A percentile compares a stretch with the other conserved stretches of the same genome.
phyloP scores from a whole-genome alignment of 2,329 filamentous ascomycete genomes.

The Teratosphaeria pseudoeucalypti region DNA sequence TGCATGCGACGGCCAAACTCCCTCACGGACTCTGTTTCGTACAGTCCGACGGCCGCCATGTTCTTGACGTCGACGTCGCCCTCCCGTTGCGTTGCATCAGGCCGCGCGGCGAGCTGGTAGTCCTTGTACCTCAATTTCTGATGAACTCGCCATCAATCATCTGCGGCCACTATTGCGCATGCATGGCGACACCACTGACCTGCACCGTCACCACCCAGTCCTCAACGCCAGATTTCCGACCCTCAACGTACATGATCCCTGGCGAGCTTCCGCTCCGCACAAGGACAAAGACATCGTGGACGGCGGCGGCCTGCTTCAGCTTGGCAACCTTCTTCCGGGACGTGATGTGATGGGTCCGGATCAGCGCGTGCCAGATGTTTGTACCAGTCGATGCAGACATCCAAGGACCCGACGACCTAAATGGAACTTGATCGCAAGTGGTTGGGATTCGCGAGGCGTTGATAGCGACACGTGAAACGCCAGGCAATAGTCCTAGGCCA shows the following conservation, averaged over 20 bases:
- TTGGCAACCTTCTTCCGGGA: constrained; percentile 62
- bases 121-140: constrained; percentile 58
- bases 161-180: not conserved
- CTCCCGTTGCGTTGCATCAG: constrained; percentile 28
- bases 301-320: constrained; percentile 54
- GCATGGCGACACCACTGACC: constrained; percentile 17
- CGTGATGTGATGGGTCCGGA: constrained; percentile 72
- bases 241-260: constrained; percentile 70
- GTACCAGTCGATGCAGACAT: not conserved
- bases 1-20: constrained; percentile 56
- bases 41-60: constrained; percentile 22
- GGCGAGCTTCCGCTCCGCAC: constrained; percentile 58
- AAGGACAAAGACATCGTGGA: constrained; percentile 52
- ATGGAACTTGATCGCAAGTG: not conserved
- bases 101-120: constrained; percentile 52
- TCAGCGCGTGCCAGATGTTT: constrained; percentile 45
- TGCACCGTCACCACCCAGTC: constrained; percentile 57
- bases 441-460: not conserved
- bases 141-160: not conserved
- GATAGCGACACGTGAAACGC: not conserved
- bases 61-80: not conserved
- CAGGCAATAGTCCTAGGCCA: not conserved
- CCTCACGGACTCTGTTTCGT: constrained; percentile 53
- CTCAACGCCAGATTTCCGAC: constrained; percentile 44
- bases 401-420: not conserved